These are phyloP conservation scores for Kodamaea fukazawae DNA, from an alignment of 805 yeast genomes.

Conservation along the genomic window DNA sequence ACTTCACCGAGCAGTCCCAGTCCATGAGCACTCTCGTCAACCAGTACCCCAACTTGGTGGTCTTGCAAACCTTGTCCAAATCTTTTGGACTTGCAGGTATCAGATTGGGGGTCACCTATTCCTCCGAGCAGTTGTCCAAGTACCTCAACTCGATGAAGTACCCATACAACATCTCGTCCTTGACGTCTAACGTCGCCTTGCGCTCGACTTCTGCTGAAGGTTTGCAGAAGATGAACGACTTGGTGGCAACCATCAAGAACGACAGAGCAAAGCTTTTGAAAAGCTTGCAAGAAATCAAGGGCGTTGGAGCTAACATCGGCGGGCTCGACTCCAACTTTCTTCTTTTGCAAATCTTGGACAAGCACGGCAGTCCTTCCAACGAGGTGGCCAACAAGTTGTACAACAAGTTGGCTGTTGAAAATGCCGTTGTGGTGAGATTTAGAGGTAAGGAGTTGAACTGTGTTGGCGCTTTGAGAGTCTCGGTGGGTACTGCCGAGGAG, in stretches of 20 bases:
- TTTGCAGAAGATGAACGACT: conserved; percentile 54
- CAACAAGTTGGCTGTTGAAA: conserved; percentile 63
- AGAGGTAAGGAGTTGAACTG: conserved; percentile 92
- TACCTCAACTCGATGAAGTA: conserved; percentile 89
- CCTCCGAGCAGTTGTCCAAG: conserved; percentile 56
- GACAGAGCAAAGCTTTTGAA: conserved; percentile 58
- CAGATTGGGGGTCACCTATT: conserved; percentile 78
- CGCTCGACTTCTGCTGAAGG: conserved; percentile 64
- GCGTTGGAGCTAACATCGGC: conserved; percentile 76
- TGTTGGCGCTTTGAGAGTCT: conserved; percentile 79
- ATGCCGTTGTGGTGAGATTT: conserved; percentile 82
- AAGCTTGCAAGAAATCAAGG: conserved; percentile 53
- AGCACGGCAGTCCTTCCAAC: conserved; percentile 62
- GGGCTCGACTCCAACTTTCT: conserved; percentile 85
- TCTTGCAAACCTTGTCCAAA: conserved; percentile 88
- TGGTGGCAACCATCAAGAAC: conserved; percentile 46
- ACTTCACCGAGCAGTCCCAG: conserved; percentile 56
- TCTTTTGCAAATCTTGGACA: conserved; percentile 66
- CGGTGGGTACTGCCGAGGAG: conserved; percentile 82
- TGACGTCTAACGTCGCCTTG: conserved; percentile 71
- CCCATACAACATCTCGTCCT: conserved; percentile 87
- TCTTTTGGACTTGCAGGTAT: conserved; percentile 97
- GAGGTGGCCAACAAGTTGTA: conserved; percentile 66
- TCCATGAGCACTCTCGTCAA: conserved; percentile 78
- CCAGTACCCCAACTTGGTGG: conserved; percentile 78